Evolutionary conservation across 179 eudicot genomes (phyloP).

Genomic region (Corrigiola litoralis): DNA sequence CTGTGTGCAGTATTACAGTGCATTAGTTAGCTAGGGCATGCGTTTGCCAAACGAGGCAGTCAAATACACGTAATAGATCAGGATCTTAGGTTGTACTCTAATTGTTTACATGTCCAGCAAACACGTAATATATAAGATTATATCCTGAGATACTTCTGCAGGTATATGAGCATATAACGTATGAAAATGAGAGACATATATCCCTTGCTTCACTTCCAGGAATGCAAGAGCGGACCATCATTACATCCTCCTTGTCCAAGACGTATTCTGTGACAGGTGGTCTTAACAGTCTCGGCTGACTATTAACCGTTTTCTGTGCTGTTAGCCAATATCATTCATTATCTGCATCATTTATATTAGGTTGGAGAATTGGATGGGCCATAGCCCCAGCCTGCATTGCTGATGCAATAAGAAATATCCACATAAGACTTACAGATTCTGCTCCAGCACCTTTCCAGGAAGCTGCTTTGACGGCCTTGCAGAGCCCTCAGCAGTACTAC

Average conservation of each 20-base stretch:
- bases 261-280: slow-evolving; percentile 84
- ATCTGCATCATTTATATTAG: slow-evolving; percentile 27
- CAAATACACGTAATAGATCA: too few species aligned
- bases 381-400: slow-evolving; percentile 71
- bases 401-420: slow-evolving; percentile 81
- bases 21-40: not conserved
- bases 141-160: too few species aligned
- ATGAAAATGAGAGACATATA: slow-evolving; percentile 54
- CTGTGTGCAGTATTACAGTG: not conserved
- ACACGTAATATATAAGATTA: too few species aligned
- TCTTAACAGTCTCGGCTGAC: slow-evolving; percentile 1
- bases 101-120: not conserved
- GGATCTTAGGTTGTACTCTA: too few species aligned
- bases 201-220: slow-evolving; percentile 76
- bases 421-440: slow-evolving; percentile 73
- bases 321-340: not conserved
- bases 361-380: slow-evolving; percentile 99
- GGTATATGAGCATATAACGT: slow-evolving; percentile 91
- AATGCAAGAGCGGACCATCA: slow-evolving; percentile 77
- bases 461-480: slow-evolving; percentile 86
- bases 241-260: slow-evolving; percentile 91
- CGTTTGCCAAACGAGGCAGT: not conserved
- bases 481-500: slow-evolving; percentile 51
- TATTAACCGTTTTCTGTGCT: not conserved
- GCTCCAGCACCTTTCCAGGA: slow-evolving; percentile 99